phyloP scores from a whole-genome alignment of 1,139 yeast species.

The Debaryomyces coudertii region DNA sequence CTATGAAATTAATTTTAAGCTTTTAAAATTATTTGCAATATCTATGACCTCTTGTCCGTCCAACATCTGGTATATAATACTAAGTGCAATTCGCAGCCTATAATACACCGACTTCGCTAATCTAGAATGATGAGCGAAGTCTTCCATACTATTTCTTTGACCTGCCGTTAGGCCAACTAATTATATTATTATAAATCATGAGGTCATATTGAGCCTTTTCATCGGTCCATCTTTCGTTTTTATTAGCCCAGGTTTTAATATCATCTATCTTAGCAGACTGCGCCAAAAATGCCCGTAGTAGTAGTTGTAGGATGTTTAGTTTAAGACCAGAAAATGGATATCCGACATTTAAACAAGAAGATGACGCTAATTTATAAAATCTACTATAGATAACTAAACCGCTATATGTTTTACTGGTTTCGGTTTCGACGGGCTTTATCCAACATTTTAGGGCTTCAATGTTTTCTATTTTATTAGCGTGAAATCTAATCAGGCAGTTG shows the following conservation, averaged over 20 bases:
- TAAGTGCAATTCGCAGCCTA: slow-evolving; percentile 19
- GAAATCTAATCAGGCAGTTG: slow-evolving; percentile 17
- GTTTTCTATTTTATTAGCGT: slow-evolving; percentile 16
- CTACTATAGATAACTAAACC: slow-evolving; percentile 26
- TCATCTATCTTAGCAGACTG: slow-evolving; percentile 15
- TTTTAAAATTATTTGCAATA: no score
- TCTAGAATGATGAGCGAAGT: slow-evolving; percentile 17
- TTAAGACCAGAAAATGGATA: slow-evolving; percentile 14
- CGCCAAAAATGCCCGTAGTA: slow-evolving; percentile 18
- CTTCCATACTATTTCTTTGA: slow-evolving; percentile 15
- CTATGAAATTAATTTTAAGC: no score
- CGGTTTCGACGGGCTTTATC: slow-evolving; percentile 23
- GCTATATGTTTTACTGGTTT: slow-evolving; percentile 20
- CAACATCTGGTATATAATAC: no score
- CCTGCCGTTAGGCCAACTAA: slow-evolving; percentile 22
- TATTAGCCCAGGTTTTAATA: slow-evolving; percentile 14
- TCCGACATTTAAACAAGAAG: slow-evolving; percentile 12
- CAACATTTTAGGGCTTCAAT: slow-evolving; percentile 17
- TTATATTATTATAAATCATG: slow-evolving; percentile 20
- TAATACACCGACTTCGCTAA: slow-evolving; percentile 21
- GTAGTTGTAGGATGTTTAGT: slow-evolving; percentile 10
- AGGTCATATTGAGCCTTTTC: slow-evolving; percentile 19
- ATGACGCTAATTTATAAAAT: slow-evolving; percentile 11
- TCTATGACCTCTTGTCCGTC: not conserved
- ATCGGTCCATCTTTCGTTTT: slow-evolving; percentile 19